Percentiles rank a stretch among this genome's conserved stretches.
Conservation (phyloP, 345 rosid species). For the Camelina sativa region DNA sequence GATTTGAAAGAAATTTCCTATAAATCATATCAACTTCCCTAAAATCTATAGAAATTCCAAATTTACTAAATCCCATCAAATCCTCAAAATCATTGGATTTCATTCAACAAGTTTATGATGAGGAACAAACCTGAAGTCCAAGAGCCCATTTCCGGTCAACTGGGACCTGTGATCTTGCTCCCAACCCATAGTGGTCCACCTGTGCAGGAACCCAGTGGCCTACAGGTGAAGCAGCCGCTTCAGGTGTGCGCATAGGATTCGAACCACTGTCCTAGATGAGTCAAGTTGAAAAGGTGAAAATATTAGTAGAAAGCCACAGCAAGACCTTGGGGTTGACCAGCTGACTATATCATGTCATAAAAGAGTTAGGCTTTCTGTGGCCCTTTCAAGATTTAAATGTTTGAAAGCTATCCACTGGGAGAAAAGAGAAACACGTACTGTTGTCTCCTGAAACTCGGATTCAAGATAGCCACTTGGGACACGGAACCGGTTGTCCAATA, state of each 20-base stretch:
- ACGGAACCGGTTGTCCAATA: conserved; percentile 77
- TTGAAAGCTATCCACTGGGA: not conserved
- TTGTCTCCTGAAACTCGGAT: conserved; percentile 75
- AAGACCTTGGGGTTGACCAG: not conserved
- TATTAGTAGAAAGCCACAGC: not conserved
- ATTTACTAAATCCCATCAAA: too few species aligned
- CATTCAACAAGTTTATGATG: conserved; percentile 1
- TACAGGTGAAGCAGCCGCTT: conserved; percentile 60
- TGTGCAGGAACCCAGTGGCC: conserved; percentile 68
- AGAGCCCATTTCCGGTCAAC: conserved; percentile 89
- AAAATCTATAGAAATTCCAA: too few species aligned
- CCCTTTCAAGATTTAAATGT: not conserved
- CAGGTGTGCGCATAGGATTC: conserved; percentile 64
- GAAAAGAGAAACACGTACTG: conserved; percentile 52
- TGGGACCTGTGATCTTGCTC: conserved; percentile 61
- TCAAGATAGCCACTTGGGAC: conserved; percentile 79
- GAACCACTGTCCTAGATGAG: conserved; percentile 64
- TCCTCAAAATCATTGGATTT: too few species aligned
- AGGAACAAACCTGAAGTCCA: conserved; percentile 78
- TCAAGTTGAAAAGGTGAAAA: conserved; percentile 5
- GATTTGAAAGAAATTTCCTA: too few species aligned
- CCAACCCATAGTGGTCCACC: conserved; percentile 72
- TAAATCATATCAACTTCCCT: too few species aligned
- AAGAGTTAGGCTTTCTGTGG: not conserved
- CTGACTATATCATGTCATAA: not conserved